Evolutionary conservation across 1,139 yeast genomes (phyloP).

Genomic region (Yamadazyma epiphylla): DNA sequence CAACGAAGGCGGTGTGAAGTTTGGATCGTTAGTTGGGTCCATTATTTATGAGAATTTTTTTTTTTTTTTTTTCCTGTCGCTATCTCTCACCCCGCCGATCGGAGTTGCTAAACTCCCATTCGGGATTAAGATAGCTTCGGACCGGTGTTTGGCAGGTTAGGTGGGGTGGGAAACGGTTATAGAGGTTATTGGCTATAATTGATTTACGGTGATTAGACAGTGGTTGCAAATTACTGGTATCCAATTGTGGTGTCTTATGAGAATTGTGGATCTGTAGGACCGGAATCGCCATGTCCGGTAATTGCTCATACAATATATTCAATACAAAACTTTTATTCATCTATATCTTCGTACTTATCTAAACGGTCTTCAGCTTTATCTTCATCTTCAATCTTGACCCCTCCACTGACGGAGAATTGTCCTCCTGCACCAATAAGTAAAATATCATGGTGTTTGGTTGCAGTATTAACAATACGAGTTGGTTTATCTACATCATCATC

Average conservation of each 20-base stretch:
- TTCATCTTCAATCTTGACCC: slow-evolving; percentile 61
- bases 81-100: not conserved
- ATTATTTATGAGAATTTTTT: slow-evolving; percentile 21
- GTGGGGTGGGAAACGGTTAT: too few species aligned
- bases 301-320: too few species aligned
- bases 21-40: slow-evolving; percentile 83
- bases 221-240: too few species aligned
- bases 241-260: too few species aligned
- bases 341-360: slow-evolving; percentile 46
- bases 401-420: slow-evolving; percentile 88
- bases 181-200: too few species aligned
- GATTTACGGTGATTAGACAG: too few species aligned
- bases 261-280: too few species aligned
- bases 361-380: slow-evolving; percentile 56
- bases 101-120: not conserved
- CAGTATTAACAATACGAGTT: slow-evolving; percentile 86
- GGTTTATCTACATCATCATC: slow-evolving; percentile 89
- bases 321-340: too few species aligned
- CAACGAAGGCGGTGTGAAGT: slow-evolving; percentile 68
- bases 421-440: slow-evolving; percentile 85
- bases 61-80: not conserved
- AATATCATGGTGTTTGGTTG: slow-evolving; percentile 77
- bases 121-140: too few species aligned
- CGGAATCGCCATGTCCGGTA: too few species aligned
- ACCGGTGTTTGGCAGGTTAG: too few species aligned